These are phyloP conservation scores for Talaromyces atroroseus DNA, from an alignment of 2,329 filamentous ascomycete genomes.

Conservation along the genomic window DNA sequence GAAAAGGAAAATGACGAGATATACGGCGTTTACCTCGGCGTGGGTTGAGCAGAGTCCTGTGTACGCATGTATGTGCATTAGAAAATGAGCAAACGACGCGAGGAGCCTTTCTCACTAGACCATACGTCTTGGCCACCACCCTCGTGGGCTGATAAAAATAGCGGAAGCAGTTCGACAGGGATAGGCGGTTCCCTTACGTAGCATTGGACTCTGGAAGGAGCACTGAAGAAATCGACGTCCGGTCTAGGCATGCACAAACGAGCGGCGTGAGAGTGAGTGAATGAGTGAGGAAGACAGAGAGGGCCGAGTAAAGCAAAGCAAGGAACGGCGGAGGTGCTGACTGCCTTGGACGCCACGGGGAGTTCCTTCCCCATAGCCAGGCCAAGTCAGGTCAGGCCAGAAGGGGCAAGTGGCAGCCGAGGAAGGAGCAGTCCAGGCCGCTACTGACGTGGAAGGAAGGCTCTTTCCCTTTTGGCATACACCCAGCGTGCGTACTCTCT, in stretches of 20 bases:
- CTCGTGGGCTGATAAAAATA: constrained; percentile 11
- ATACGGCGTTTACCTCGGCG: not conserved
- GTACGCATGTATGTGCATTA: not conserved
- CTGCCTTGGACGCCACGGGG: no score
- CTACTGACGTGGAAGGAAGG: no score
- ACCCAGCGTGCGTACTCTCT: no score
- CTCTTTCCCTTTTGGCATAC: no score
- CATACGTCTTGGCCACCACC: not conserved
- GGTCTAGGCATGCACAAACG: not conserved
- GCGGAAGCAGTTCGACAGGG: not conserved
- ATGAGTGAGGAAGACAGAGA: not conserved
- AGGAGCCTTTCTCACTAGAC: not conserved
- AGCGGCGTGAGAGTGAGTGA: not conserved
- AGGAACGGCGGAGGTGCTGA: not conserved
- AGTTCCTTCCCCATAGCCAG: not conserved
- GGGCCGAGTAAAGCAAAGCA: not conserved
- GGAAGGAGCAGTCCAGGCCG: not conserved
- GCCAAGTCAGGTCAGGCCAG: no score
- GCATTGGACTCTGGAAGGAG: not conserved
- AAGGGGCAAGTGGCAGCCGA: not conserved
- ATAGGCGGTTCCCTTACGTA: not conserved
- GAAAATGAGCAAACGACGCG: not conserved
- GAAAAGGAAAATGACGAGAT: not conserved
- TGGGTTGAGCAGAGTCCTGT: not conserved
- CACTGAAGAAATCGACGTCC: not conserved